Percentiles rank a stretch among this genome's conserved stretches.
Conservation (phyloP, 2,329 filamentous ascomycete species). For the Mycosphaerella arachidis region DNA sequence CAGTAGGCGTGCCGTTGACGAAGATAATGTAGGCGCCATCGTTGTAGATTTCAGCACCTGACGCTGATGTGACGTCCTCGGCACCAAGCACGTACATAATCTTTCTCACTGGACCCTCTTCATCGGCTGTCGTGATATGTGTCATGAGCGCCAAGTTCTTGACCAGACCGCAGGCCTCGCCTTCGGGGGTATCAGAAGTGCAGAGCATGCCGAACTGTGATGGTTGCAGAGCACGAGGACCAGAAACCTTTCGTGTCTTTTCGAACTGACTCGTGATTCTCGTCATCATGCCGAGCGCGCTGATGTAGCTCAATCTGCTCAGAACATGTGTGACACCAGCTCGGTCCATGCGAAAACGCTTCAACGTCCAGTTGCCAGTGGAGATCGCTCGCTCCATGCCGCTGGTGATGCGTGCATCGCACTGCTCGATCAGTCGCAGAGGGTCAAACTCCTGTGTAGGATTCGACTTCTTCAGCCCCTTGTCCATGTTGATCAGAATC, state of each 20-base stretch:
- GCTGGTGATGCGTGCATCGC: constrained; percentile 80
- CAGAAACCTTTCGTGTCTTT: constrained; percentile 94
- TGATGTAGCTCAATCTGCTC: constrained; percentile 92
- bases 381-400: constrained; percentile 96
- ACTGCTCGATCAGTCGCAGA: constrained; percentile 74
- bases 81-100: constrained; percentile 83
- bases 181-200: constrained; percentile 94
- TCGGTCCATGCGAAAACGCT: constrained; percentile 97
- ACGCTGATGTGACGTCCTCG: constrained; percentile 73
- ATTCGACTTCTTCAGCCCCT: constrained; percentile 89
- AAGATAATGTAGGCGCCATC: constrained; percentile 85
- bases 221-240: constrained; percentile 89
- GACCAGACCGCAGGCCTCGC: constrained; percentile 94
- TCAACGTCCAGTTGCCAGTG: constrained; percentile 95
- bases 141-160: constrained; percentile 99
- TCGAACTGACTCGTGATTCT: constrained; percentile 97
- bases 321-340: constrained; percentile 95
- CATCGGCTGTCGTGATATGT: constrained; percentile 94
- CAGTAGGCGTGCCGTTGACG: constrained; percentile 91
- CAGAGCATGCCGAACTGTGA: constrained; percentile 99
- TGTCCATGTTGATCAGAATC: constrained; percentile 91
- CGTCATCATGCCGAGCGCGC: constrained; percentile 98
- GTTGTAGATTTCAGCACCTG: constrained; percentile 80
- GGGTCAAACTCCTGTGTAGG: constrained; percentile 85
- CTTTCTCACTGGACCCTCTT: constrained; percentile 82